phyloP scores from a whole-genome alignment of 345 rosid species.

The Triadica sebifera region DNA sequence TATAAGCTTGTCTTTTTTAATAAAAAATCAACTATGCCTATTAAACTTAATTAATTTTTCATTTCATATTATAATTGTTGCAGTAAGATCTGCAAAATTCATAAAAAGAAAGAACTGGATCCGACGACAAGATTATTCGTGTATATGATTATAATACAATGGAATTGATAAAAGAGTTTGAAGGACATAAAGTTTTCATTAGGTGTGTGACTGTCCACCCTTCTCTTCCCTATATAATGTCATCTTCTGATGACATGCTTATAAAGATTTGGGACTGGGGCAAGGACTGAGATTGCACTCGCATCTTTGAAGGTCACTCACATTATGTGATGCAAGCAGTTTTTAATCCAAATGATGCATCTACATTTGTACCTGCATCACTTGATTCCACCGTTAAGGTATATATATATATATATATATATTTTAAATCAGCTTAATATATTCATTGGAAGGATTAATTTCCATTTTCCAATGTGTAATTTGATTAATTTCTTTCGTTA shows the following conservation, averaged over 20 bases:
- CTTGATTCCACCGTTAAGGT: slow-evolving; percentile 38
- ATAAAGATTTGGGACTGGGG: slow-evolving; percentile 50
- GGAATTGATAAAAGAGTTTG: slow-evolving; percentile 37
- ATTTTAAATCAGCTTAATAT: no score
- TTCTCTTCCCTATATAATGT: slow-evolving; percentile 24
- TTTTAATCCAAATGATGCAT: slow-evolving; percentile 23
- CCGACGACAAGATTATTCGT: slow-evolving; percentile 33
- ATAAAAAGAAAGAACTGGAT: slow-evolving; percentile 32
- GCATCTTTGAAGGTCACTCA: slow-evolving; percentile 36
- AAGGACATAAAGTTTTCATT: slow-evolving; percentile 39
- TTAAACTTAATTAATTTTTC: neutral
- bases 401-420: no score
- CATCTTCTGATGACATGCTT: slow-evolving; percentile 35
- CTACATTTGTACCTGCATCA: slow-evolving; percentile 34
- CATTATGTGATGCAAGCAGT: slow-evolving; percentile 40
- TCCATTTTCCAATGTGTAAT: no score
- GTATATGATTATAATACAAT: slow-evolving; percentile 27
- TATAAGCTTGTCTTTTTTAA: neutral
- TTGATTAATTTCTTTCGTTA: slow-evolving; percentile 23
- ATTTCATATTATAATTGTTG: neutral
- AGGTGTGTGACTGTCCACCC: slow-evolving; percentile 32
- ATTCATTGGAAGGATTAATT: no score
- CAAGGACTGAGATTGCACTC: slow-evolving; percentile 34
- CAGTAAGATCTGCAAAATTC: slow-evolving; percentile 44
- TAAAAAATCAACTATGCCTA: neutral